Evolutionary conservation across 805 yeast species (phyloP), one percentile per base, ranked within the genome.

Genomic region (Metschnikowia drakensbergensis): DNA sequence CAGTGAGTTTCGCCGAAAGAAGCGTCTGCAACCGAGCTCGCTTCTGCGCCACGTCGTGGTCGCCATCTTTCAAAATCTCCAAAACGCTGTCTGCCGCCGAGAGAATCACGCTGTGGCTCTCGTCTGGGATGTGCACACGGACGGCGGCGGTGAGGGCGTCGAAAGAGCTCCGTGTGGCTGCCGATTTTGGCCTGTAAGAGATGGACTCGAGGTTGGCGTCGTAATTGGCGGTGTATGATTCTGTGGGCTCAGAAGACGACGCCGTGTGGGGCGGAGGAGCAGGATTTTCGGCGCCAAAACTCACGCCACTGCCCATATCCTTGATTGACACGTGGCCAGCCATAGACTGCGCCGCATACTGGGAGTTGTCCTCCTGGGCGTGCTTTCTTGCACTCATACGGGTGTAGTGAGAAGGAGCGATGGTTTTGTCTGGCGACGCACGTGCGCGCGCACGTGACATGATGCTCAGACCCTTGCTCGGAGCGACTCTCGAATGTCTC

Each of bases 1-100:
- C 78, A 3, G 68, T 49, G 1, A 84, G 46, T 22, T 58, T 55
- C 10, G 54, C 47, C 7, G 51, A 68, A 34, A 89, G 58, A 2
- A 82, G 69, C 4, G 69, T 74, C 46, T 81, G 81, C 2, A 86
- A 59, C 41, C 74, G 76, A n/a, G 63, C 59, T 42, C 79, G 79
- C 53, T 78, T 78, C 6, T 66, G 68, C 3, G 57, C 53, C 17
- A 79, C 82, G 1, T 72, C 64, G 0, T 65, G 48, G 1, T 64
- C 68, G 1, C 74, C 81, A 44, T 73, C 71, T 55, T 79, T 82
- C 50, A 86, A 57, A 1, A 76, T 65, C 53, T 79, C 84, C 35
- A 88, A 57, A 0, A 83, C 60, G 3, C 83, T 69, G 61, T 87
- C 94, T 2, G 88, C 80, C 4, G 90, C 87, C 3, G 94, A 84